Percentiles rank a stretch among this genome's conserved stretches.
These are phyloP conservation scores for Metschnikowia cerradonensis DNA, from an alignment of 805 yeast species.

Conservation along the genomic window DNA sequence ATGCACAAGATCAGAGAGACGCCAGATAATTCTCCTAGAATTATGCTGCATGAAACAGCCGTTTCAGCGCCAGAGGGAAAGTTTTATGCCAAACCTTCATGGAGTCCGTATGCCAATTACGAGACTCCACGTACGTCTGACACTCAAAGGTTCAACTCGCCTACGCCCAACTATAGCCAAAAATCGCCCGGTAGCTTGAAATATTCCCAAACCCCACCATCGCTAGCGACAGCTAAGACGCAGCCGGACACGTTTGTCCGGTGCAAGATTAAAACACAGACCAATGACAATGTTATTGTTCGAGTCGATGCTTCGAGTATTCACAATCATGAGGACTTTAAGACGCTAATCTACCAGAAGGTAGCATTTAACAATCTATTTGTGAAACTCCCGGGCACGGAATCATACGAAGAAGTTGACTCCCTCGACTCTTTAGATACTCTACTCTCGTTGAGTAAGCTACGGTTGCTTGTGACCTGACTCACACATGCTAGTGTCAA, in stretches of 20 bases:
- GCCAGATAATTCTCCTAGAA: not conserved
- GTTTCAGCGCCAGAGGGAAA: not conserved
- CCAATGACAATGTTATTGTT: conserved; percentile 26
- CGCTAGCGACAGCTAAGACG: not conserved
- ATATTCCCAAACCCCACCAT: not conserved
- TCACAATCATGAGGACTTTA: conserved; percentile 18
- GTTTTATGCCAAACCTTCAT: not conserved
- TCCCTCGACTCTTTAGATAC: conserved; percentile 13
- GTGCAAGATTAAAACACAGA: conserved; percentile 27
- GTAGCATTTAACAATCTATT: conserved; percentile 25
- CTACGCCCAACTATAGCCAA: not conserved
- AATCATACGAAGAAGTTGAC: conserved; percentile 27
- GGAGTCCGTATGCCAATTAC: not conserved
- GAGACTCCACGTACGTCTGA: not conserved
- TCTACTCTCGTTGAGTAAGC: conserved; percentile 20
- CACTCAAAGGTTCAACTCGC: not conserved
- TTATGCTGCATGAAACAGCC: not conserved
- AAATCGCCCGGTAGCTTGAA: not conserved
- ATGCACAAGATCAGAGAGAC: conserved; percentile 1
- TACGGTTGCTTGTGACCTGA: conserved; percentile 20
- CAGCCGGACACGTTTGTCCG: conserved; percentile 10
- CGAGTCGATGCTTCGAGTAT: conserved; percentile 20
- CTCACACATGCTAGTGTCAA: not conserved
- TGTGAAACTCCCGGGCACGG: conserved; percentile 22
- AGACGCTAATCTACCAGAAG: conserved; percentile 22